Evolutionary conservation across 2,329 filamentous ascomycete species (phyloP).

Genomic region (Capronia epimyces): DNA sequence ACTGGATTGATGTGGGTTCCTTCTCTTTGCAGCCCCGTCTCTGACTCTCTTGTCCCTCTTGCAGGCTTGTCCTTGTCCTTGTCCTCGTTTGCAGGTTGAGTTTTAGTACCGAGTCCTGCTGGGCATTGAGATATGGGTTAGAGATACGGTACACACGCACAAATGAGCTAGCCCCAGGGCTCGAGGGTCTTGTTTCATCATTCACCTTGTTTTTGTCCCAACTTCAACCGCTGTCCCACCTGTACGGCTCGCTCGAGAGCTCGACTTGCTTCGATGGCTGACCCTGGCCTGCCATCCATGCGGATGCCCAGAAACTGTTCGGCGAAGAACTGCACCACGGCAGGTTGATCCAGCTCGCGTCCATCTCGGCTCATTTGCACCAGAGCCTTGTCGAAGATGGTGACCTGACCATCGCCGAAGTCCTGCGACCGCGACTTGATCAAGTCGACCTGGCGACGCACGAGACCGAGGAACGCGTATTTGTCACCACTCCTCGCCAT

Average conservation of each 20-base stretch:
- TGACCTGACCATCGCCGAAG: conserved; percentile 36
- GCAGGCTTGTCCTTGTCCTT: background rate
- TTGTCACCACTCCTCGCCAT: conserved; percentile 28
- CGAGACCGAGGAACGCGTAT: conserved; percentile 32
- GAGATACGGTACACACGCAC: background rate
- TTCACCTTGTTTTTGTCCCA: background rate
- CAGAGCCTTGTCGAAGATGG: conserved; percentile 39
- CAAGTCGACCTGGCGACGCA: conserved; percentile 35
- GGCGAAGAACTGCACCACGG: conserved; percentile 37
- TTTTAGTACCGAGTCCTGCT: background rate
- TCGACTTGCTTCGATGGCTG: background rate
- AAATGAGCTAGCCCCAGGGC: no score
- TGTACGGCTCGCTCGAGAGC: background rate
- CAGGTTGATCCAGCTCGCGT: conserved; percentile 30
- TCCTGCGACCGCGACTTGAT: conserved; percentile 35
- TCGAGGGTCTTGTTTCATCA: no score
- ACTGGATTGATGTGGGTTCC: background rate
- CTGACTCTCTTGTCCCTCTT: background rate
- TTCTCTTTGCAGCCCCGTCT: background rate
- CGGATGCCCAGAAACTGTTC: conserved; percentile 37
- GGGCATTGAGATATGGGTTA: background rate
- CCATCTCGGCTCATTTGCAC: conserved; percentile 35
- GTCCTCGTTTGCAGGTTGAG: background rate
- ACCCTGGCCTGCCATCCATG: conserved; percentile 13
- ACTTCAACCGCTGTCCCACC: background rate